Evolutionary conservation across 495 filamentous ascomycete genomes (phyloP).

Genomic region (Tuber calosporum): DNA sequence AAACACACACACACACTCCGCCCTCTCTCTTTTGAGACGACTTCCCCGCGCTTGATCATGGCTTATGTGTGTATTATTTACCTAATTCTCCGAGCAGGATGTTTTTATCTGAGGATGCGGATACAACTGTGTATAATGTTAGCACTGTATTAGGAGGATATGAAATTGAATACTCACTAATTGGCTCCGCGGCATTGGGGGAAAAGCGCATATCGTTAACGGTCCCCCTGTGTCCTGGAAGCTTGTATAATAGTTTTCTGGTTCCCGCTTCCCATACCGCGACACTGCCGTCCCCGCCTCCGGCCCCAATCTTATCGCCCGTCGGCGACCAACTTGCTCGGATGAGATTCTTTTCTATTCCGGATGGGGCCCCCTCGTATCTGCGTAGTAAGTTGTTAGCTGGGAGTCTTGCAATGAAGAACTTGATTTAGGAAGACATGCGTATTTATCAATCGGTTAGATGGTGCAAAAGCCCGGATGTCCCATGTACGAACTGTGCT

Average conservation of each 20-base stretch:
- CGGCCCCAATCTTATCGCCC: constrained; percentile 79
- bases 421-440: constrained; percentile 45
- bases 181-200: constrained; percentile 65
- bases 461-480: constrained; percentile 85
- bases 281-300: constrained; percentile 81
- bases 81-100: constrained; percentile 71
- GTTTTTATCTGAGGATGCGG: constrained; percentile 73
- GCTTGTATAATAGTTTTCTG: constrained; percentile 83
- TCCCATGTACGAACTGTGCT: constrained; percentile 93
- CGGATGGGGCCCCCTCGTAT: constrained; percentile 70
- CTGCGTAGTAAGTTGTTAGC: not conserved
- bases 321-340: constrained; percentile 84
- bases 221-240: constrained; percentile 90
- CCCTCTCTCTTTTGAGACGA: not conserved
- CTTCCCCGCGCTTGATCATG: not conserved
- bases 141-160: constrained; percentile 14
- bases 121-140: constrained; percentile 55
- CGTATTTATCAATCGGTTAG: constrained; percentile 70
- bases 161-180: constrained; percentile 59
- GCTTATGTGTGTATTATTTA: constrained; percentile 43
- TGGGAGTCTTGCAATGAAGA: not conserved
- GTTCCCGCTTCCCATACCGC: constrained; percentile 80
- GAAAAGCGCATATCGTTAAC: constrained; percentile 93
- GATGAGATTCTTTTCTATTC: constrained; percentile 86
- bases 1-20: not conserved